Base-by-base conservation (phyloP, 139 green algal genomes). In the Tetradesmus obliquus region DNA sequence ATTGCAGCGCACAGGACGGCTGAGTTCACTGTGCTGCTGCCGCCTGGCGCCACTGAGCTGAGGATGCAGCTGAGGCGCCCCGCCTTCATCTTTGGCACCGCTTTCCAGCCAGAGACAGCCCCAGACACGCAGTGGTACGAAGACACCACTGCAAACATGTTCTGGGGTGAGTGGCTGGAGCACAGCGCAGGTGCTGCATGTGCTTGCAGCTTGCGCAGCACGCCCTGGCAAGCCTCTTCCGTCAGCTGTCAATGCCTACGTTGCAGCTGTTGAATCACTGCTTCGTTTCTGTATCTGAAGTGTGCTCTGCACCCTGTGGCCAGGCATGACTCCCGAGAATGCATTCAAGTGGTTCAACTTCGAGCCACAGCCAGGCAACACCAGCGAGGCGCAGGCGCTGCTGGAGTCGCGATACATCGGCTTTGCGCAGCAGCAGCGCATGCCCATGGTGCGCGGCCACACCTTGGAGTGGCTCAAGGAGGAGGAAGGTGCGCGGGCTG, bases 381-480 rank as follows among this genome's bases (percentile, higher is more conserved):
- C 66, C 66, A 19, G 22, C 15, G 3, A 45, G 32, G n/a, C 24
- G 1, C 20, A 53, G 6, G 51, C 86, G 22, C 53, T 85, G 66
- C 19, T 92, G 20, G 74, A 88, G 66, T 55, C 45, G 12, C 86
- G 88, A 22, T 76, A 86, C 82, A 62, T 93, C 24, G 62, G 69
- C 2, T 90, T 90, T 57, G 55, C 90, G 19, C 71, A 74, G 71
- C 22, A 60, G 3, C 84, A 87, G 76, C 55, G 84, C 19, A 90
- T 91, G n/a, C 60, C 85, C 5, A 3, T 88, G 45, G 20, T 82
- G 3, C 74, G 90, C 5, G 90, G 90, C 3, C 90, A 93, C 76
- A 88, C 90, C 1, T 20, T 93, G 57, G 90, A 93, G 22, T 92
- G 90, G 84, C 58, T 32, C 7, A 84, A 24, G 15, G 15, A 8